phyloP scores from a whole-genome alignment of 306 rosid species.

The Begonia masoniana region DNA sequence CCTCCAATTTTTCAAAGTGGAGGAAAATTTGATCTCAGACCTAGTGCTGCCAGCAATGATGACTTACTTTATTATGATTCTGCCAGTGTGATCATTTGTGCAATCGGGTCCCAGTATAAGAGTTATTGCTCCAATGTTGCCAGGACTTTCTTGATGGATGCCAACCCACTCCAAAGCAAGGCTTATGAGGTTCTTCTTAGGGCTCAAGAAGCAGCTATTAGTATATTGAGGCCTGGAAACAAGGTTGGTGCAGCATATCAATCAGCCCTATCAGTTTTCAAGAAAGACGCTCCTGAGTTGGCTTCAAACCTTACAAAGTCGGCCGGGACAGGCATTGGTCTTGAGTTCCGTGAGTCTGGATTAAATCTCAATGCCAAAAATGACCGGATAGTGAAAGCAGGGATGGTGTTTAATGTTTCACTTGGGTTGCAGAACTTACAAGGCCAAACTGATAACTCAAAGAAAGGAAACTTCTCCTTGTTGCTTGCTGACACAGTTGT shows the following conservation, averaged over 20 bases:
- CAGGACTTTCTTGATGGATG: constrained; percentile 83
- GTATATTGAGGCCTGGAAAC: constrained; percentile 57
- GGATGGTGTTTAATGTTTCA: constrained; percentile 83
- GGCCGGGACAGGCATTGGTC: constrained; percentile 89
- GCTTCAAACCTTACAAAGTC: constrained; percentile 57
- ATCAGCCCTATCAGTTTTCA: constrained; percentile 68
- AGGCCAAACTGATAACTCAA: constrained; percentile 28
- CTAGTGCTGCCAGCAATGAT: constrained; percentile 94
- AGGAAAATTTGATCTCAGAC: constrained; percentile 82
- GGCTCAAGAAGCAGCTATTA: constrained; percentile 73
- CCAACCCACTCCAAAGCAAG: constrained; percentile 64
- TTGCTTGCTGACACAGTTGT: constrained; percentile 80
- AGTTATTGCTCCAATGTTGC: constrained; percentile 89
- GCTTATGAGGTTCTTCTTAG: constrained; percentile 77
- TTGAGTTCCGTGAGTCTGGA: constrained; percentile 94
- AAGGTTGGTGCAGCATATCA: constrained; percentile 53
- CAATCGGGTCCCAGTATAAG: constrained; percentile 83
- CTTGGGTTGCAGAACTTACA: constrained; percentile 82
- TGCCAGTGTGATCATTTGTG: constrained; percentile 83
- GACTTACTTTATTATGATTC: constrained; percentile 71
- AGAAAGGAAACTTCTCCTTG: constrained; percentile 48
- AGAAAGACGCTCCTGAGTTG: constrained; percentile 74
- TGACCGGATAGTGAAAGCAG: constrained; percentile 57
- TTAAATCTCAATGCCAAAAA: constrained; percentile 75
- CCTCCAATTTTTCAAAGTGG: constrained; percentile 97